Conservation (phyloP, 345 rosid genomes). For the Populus davidiana region DNA sequence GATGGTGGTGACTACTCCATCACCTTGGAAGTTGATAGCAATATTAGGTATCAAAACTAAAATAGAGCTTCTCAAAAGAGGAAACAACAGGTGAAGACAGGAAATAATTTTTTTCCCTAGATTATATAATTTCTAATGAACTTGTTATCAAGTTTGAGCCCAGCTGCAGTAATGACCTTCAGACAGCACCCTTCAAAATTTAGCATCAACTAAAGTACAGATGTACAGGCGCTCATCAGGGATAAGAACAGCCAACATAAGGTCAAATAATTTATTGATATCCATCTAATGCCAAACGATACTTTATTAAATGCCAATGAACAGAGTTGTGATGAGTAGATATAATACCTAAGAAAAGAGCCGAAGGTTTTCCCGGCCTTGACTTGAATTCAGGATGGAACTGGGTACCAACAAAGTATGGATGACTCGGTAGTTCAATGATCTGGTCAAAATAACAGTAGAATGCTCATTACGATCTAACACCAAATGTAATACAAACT, state of each 20-base stretch:
- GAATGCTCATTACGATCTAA: background rate
- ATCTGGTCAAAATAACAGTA: slow-evolving; percentile 31
- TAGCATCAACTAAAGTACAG: background rate
- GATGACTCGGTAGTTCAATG: slow-evolving; percentile 58
- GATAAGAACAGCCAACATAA: background rate
- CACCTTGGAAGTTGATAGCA: background rate
- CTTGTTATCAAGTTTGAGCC: background rate
- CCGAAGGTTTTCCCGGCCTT: slow-evolving; percentile 90
- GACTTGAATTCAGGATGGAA: slow-evolving; percentile 97
- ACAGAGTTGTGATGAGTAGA: background rate
- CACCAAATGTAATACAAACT: background rate
- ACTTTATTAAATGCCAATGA: background rate
- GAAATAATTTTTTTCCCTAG: background rate
- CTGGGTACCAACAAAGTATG: slow-evolving; percentile 71
- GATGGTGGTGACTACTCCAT: background rate
- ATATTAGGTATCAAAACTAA: background rate
- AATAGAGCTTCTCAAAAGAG: background rate
- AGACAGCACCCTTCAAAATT: slow-evolving; percentile 3
- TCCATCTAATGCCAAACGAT: background rate
- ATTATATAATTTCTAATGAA: background rate
- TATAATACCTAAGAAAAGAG: slow-evolving; percentile 70
- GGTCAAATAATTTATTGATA: background rate
- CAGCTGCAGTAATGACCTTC: background rate
- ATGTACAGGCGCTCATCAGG: background rate
- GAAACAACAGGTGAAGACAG: background rate